These are phyloP conservation scores for Monilinia vaccinii-corymbosi DNA, from an alignment of 2,329 filamentous ascomycete species.

Conservation along the genomic window DNA sequence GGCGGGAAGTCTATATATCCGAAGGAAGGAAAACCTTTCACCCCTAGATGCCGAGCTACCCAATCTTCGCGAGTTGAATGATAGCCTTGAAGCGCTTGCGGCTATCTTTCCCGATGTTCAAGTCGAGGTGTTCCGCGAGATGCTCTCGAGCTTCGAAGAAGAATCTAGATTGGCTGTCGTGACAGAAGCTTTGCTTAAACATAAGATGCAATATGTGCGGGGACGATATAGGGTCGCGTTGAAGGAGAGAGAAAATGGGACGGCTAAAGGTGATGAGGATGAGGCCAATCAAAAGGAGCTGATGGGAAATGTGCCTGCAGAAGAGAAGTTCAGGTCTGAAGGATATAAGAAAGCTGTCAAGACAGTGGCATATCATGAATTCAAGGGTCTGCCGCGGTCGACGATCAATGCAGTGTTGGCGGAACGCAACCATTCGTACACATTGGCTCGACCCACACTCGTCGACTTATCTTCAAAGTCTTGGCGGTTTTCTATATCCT, in stretches of 20 bases:
- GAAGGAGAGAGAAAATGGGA: constrained; percentile 22
- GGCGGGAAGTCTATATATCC: constrained; percentile 37
- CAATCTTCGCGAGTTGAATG: constrained; percentile 62
- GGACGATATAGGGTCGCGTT: constrained; percentile 49
- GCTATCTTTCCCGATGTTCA: constrained; percentile 74
- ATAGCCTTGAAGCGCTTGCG: constrained; percentile 56
- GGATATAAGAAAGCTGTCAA: constrained; percentile 63
- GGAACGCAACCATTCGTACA: constrained; percentile 72
- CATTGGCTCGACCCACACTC: constrained; percentile 60
- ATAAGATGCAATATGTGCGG: constrained; percentile 59
- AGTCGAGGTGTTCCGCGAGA: constrained; percentile 73
- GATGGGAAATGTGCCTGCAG: constrained; percentile 37
- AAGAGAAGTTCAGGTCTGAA: constrained; percentile 58
- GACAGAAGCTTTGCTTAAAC: constrained; percentile 67
- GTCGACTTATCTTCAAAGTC: constrained; percentile 61
- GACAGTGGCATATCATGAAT: constrained; percentile 62
- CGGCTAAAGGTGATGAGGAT: constrained; percentile 26
- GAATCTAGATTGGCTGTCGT: constrained; percentile 71
- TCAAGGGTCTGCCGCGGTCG: constrained; percentile 63
- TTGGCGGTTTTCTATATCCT: constrained; percentile 67
- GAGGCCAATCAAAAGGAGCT: not conserved
- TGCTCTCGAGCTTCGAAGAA: constrained; percentile 64
- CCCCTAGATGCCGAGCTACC: constrained; percentile 42
- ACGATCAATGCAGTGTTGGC: constrained; percentile 71
- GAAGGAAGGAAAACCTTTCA: constrained; percentile 45